phyloP scores from a whole-genome alignment of 805 yeast species.

The Metahyphopichia silvanorum region DNA sequence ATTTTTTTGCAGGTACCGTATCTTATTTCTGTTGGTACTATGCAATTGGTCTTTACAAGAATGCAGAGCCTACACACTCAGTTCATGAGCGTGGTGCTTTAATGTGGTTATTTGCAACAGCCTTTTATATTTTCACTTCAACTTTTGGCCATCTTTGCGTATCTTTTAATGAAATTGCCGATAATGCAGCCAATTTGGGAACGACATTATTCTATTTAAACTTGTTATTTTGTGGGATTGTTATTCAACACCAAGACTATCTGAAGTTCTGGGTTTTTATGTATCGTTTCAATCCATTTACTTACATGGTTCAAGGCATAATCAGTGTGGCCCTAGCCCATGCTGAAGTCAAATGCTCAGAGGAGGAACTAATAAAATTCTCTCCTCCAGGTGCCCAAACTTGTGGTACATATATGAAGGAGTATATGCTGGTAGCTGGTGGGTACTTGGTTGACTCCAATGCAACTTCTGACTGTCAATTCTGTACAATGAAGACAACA shows the following conservation, averaged over 20 bases:
- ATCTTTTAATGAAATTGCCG: conserved; percentile 57
- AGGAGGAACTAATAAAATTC: conserved; percentile 18
- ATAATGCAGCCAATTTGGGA: conserved; percentile 62
- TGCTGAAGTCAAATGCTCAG: conserved; percentile 19
- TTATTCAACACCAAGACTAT: conserved; percentile 48
- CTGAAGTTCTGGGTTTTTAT: conserved; percentile 61
- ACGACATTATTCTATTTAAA: conserved; percentile 57
- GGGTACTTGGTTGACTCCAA: conserved; percentile 14
- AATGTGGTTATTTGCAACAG: conserved; percentile 40
- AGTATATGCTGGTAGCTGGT: conserved; percentile 22
- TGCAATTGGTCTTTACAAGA: conserved; percentile 27
- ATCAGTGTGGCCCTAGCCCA: conserved; percentile 27
- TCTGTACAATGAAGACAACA: conserved; percentile 22
- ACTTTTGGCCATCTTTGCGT: conserved; percentile 58
- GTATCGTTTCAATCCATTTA: conserved; percentile 34
- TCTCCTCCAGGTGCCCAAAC: conserved; percentile 23
- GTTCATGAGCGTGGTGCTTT: conserved; percentile 56
- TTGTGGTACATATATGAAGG: conserved; percentile 26
- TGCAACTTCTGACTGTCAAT: conserved; percentile 17
- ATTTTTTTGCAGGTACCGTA: conserved; percentile 57
- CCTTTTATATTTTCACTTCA: conserved; percentile 51
- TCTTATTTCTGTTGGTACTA: conserved; percentile 58
- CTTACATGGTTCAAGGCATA: conserved; percentile 29
- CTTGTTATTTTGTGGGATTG: conserved; percentile 75
- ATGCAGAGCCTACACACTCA: conserved; percentile 14